Evolutionary conservation across 2,329 filamentous ascomycete genomes (phyloP).

Genomic region (Fusarium pseudoanthophilum): DNA sequence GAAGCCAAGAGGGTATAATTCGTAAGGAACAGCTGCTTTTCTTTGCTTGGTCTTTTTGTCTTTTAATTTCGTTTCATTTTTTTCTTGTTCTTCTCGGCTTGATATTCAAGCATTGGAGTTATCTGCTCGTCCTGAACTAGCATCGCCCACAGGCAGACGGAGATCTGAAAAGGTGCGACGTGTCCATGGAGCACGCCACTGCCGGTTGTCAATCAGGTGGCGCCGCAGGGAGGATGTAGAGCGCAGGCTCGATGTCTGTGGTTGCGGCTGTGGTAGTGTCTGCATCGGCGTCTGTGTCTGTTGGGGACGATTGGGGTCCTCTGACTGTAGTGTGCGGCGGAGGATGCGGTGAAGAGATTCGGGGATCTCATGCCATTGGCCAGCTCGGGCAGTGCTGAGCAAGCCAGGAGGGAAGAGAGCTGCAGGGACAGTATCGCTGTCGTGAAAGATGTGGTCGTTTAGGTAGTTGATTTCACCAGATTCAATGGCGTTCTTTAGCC

Average conservation of each 20-base stretch:
- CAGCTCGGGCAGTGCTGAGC: slow-evolving; percentile 64
- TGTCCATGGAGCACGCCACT: slow-evolving; percentile 30
- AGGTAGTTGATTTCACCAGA: slow-evolving; percentile 65
- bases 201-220: slow-evolving; percentile 30
- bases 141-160: slow-evolving; percentile 54
- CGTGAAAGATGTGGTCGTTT: slow-evolving; percentile 53
- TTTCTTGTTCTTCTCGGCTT: neutral
- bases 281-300: slow-evolving; percentile 27
- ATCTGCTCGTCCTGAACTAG: slow-evolving; percentile 37
- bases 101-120: slow-evolving; percentile 25
- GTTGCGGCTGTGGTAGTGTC: slow-evolving; percentile 18
- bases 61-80: slow-evolving; percentile 9
- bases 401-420: slow-evolving; percentile 62
- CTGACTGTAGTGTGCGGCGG: slow-evolving; percentile 57
- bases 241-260: slow-evolving; percentile 14
- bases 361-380: slow-evolving; percentile 68
- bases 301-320: slow-evolving; percentile 42
- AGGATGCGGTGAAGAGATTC: slow-evolving; percentile 65
- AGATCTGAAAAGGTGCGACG: slow-evolving; percentile 49
- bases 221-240: slow-evolving; percentile 27
- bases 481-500: slow-evolving; percentile 76
- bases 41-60: slow-evolving; percentile 8
- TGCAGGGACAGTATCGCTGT: slow-evolving; percentile 45
- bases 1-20: slow-evolving; percentile 41
- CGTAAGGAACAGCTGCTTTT: slow-evolving; percentile 25